Conservation (phyloP, 768 basidiomycete species). For the Serendipita sp. region DNA sequence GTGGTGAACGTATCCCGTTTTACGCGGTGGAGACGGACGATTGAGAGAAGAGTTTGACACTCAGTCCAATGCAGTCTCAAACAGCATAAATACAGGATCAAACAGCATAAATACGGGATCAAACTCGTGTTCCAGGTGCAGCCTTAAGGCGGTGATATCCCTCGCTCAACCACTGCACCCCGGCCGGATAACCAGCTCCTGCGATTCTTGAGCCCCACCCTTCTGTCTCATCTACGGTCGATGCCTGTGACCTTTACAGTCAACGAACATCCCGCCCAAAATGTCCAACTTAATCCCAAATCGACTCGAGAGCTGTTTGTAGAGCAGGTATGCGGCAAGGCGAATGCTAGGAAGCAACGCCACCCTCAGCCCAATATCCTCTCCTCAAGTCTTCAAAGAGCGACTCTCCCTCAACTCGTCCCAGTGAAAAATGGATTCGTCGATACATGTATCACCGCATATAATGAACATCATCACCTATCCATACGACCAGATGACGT, state of each 20-base stretch:
- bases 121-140: background rate
- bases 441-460: conserved; percentile 20
- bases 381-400: background rate
- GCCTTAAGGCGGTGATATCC: background rate
- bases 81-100: background rate
- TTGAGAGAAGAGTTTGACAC: too few relatives aligned
- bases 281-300: background rate
- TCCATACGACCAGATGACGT: conserved; percentile 35
- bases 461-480: conserved; percentile 24
- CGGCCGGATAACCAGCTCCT: background rate
- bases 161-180: background rate
- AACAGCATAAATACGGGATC: background rate
- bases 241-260: conserved; percentile 1
- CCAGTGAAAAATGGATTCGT: conserved; percentile 21
- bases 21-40: too few relatives aligned
- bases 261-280: background rate
- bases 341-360: background rate
- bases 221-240: too few relatives aligned
- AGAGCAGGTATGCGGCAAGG: background rate
- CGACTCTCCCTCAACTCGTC: background rate
- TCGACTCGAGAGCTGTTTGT: background rate
- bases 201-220: background rate
- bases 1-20: too few relatives aligned
- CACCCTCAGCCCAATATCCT: background rate
- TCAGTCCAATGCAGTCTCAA: background rate